These are phyloP conservation scores for Phytophthora pluvialis DNA, from an alignment of 352 stramenopile genomes.

Conservation along the genomic window DNA sequence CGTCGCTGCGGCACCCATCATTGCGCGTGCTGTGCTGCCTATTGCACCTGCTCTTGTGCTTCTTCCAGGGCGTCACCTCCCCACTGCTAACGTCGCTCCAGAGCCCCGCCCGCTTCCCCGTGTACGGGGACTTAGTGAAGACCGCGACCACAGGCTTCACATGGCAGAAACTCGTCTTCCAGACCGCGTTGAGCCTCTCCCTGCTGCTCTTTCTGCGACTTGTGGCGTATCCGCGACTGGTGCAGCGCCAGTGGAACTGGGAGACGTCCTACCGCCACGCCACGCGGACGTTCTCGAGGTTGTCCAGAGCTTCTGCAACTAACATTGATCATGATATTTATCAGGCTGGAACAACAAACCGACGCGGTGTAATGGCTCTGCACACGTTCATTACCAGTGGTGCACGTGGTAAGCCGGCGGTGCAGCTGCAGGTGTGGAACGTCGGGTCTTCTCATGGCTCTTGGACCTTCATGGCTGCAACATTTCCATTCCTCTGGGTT, in stretches of 20 bases:
- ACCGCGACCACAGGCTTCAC: slow-evolving; percentile 28
- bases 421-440: slow-evolving; percentile 32
- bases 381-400: slow-evolving; percentile 29
- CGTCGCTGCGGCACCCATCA: slow-evolving; percentile 49
- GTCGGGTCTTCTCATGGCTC: slow-evolving; percentile 46
- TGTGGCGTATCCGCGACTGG: slow-evolving; percentile 43
- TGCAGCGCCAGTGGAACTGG: slow-evolving; percentile 63
- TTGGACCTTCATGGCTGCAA: slow-evolving; percentile 55
- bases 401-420: slow-evolving; percentile 14
- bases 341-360: background rate
- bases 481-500: slow-evolving; percentile 48
- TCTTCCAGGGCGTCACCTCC: slow-evolving; percentile 49
- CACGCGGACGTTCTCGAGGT: slow-evolving; percentile 32
- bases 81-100: slow-evolving; percentile 45
- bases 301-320: slow-evolving; percentile 25
- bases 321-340: background rate
- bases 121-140: slow-evolving; percentile 42
- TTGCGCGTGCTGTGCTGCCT: slow-evolving; percentile 46
- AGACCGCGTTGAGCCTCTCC: slow-evolving; percentile 21
- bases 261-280: slow-evolving; percentile 36
- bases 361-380: slow-evolving; percentile 13
- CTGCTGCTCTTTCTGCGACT: slow-evolving; percentile 46
- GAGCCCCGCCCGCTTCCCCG: slow-evolving; percentile 43
- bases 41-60: slow-evolving; percentile 40
- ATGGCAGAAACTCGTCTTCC: slow-evolving; percentile 44